These are phyloP conservation scores for Candida awuae DNA, from an alignment of 805 yeast species.

Conservation along the genomic window DNA sequence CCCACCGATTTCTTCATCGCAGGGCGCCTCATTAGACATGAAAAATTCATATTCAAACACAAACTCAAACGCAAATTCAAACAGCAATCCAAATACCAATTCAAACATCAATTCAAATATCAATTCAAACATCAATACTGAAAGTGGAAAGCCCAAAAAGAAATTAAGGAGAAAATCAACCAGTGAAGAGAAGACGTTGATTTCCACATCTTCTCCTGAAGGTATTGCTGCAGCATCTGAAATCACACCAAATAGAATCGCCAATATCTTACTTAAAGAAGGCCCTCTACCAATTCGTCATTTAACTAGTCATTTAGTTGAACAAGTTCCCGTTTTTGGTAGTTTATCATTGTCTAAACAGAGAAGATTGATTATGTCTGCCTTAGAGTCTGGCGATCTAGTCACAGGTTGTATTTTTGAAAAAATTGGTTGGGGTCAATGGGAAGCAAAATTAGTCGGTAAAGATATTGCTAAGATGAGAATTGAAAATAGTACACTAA, in stretches of 20 bases:
- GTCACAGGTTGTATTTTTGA: conserved; percentile 65
- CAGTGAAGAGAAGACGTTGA: conserved; percentile 25
- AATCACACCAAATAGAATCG: conserved; percentile 73
- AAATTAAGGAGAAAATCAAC: conserved; percentile 6
- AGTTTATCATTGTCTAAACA: conserved; percentile 78
- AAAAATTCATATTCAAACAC: too few relatives aligned
- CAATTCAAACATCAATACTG: not conserved
- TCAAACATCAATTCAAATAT: too few relatives aligned
- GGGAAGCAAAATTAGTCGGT: conserved; percentile 63
- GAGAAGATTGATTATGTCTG: conserved; percentile 82
- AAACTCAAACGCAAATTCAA: too few relatives aligned
- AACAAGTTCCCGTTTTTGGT: conserved; percentile 73
- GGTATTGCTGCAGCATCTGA: conserved; percentile 82
- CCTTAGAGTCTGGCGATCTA: conserved; percentile 65
- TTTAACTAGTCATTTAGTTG: conserved; percentile 68
- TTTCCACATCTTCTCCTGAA: conserved; percentile 77
- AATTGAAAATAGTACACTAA: conserved; percentile 12
- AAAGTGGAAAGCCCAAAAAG: not conserved
- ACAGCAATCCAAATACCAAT: too few relatives aligned
- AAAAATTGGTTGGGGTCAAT: conserved; percentile 97
- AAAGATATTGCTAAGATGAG: conserved; percentile 20
- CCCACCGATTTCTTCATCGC: not conserved
- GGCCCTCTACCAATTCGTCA: conserved; percentile 91
- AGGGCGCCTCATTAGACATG: not conserved
- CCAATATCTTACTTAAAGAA: conserved; percentile 55